Evolutionary conservation across 345 rosid species (phyloP).

Genomic region (Triadica sebifera): DNA sequence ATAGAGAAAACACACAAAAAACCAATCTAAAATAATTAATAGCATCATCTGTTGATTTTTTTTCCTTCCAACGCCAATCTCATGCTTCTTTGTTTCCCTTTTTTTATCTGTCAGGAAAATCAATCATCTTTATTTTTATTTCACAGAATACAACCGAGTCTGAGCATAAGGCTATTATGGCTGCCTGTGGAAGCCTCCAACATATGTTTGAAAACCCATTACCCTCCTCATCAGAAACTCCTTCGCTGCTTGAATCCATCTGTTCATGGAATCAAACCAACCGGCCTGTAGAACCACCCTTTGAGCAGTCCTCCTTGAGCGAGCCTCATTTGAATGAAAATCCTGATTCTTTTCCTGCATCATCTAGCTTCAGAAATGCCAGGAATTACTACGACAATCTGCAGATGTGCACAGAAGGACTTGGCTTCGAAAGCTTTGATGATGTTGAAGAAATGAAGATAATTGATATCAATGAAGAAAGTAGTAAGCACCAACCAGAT

Average conservation of each 20-base stretch:
- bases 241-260: conserved; percentile 51
- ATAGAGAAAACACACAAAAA: no score
- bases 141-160: no score
- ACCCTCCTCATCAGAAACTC: conserved; percentile 36
- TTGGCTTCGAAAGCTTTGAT: conserved; percentile 79
- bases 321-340: conserved; percentile 66
- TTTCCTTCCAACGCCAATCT: conserved; percentile 25
- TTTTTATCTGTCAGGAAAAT: not conserved
- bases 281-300: conserved; percentile 23
- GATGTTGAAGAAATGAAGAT: conserved; percentile 52
- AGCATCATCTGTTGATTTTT: conserved; percentile 39
- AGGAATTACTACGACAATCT: conserved; percentile 44
- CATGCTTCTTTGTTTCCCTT: no score
- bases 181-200: conserved; percentile 67
- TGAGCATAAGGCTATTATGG: conserved; percentile 36
- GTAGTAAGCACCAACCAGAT: conserved; percentile 23
- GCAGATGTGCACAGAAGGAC: conserved; percentile 87
- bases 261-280: conserved; percentile 64
- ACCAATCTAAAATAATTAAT: no score
- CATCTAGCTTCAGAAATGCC: conserved; percentile 6
- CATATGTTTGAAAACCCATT: conserved; percentile 58
- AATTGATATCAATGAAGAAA: conserved; percentile 27
- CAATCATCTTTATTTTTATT: no score
- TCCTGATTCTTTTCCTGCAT: conserved; percentile 15
- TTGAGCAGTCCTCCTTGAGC: conserved; percentile 51